These are phyloP conservation scores for Mortierella sp. DNA, from an alignment of 371 early-diverging fungal genomes.

Conservation along the genomic window DNA sequence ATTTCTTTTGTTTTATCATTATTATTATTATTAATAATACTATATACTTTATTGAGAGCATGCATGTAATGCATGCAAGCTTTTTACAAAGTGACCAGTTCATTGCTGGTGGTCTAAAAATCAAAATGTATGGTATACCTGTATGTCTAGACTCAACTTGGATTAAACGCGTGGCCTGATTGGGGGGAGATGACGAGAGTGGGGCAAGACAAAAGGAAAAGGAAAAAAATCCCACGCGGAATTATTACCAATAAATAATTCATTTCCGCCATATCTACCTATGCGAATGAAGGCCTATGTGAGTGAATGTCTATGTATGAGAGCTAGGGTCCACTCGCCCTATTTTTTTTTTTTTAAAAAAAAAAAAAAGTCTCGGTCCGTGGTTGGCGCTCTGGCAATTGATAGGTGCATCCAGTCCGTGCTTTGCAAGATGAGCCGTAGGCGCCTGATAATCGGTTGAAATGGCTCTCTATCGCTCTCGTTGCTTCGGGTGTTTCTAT, in stretches of 20 bases:
- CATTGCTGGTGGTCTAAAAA: background rate
- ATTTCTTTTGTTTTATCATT: background rate
- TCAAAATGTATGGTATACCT: too few relatives aligned
- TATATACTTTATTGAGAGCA: background rate
- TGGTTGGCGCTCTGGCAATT: background rate
- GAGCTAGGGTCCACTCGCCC: too few relatives aligned
- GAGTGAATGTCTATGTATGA: too few relatives aligned
- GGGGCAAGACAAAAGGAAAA: background rate
- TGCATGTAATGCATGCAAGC: background rate
- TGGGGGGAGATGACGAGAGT: too few relatives aligned
- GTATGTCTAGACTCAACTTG: too few relatives aligned
- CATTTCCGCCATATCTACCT: too few relatives aligned
- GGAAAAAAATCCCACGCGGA: constrained; percentile 6
- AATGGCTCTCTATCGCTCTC: background rate
- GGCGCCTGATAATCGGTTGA: background rate
- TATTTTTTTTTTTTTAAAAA: too few relatives aligned
- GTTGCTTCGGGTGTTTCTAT: background rate
- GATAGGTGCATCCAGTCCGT: background rate
- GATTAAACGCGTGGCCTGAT: too few relatives aligned
- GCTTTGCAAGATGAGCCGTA: background rate
- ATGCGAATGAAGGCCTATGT: too few relatives aligned
- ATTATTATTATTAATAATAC: too few relatives aligned
- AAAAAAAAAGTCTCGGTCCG: too few relatives aligned
- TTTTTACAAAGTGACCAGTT: background rate
- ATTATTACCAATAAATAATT: too few relatives aligned